Base-by-base conservation (phyloP, 2,329 filamentous ascomycete genomes). In the Furcasterigmium furcatum region DNA sequence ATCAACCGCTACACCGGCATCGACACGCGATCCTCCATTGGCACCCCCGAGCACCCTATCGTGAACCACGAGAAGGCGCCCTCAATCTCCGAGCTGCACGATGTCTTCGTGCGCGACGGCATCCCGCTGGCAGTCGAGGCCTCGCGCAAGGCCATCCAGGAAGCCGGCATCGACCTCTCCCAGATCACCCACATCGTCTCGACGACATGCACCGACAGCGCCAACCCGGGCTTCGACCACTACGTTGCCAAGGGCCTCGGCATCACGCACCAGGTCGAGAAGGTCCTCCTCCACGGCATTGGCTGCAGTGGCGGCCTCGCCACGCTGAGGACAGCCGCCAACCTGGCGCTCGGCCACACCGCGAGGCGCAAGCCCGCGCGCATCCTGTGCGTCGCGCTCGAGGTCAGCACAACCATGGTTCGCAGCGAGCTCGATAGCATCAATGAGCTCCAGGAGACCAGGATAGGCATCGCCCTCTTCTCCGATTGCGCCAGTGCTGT, bases 401-500 rank as follows among this genome's bases (percentile, higher is more conserved):
- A 87, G 58, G 68, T 84, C 36, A 79, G 73, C 61, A 83, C 79
- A 14, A 73, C 76, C 2, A 65, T 86, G 56, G 77, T 83, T 6
- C 71, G 83, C 35, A 84, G 80, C 53, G 85, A 88, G 60, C 64
- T 88, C 39, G 76, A 86, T 50, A 81, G 77, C 58, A 76, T 85
- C 58, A 57, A 81, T 49, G 69, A 78, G 52, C 55, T 70, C 14
- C 77, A 85, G 53, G 72, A 84, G 48, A 77, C 82, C 10, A 72
- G 83, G 25, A 85, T 88, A 54, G 85, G 83, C 2, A 71, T 80
- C 2, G 79, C 77, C 13, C 64, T 88, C 3, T 88, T 88, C 59
- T 86, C 82, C 18, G 85, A 88, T 60, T 87, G 81, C 52, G 84
- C 80, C n/a, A 83, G 82, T 46, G 80, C 84, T 0, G 62, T 80